Conservation (phyloP, 2,329 filamentous ascomycete genomes). For the Fusarium mangiferae region DNA sequence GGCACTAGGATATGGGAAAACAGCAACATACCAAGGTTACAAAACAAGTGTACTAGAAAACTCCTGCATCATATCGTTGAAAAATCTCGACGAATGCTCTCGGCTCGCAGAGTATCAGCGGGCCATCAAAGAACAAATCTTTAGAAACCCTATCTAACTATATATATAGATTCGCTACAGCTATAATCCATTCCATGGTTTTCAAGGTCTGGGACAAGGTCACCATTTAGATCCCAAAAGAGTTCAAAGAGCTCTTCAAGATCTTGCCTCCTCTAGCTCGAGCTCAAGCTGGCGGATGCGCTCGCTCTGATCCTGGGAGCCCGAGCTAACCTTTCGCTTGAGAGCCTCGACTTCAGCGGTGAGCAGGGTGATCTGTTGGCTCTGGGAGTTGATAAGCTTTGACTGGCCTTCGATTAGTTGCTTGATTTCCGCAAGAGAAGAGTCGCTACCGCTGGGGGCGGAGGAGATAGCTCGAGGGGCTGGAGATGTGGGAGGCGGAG, state of each 20-base stretch:
- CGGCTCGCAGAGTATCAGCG: neutral
- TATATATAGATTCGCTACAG: constrained; percentile 43
- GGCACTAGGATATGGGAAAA: neutral
- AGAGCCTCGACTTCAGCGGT: constrained; percentile 80
- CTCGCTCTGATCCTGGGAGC: constrained; percentile 71
- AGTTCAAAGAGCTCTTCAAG: constrained; percentile 50
- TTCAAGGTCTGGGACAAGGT: constrained; percentile 14
- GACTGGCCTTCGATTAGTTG: constrained; percentile 80
- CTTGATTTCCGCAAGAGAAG: constrained; percentile 81
- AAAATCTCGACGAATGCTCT: neutral
- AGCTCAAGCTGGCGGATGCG: constrained; percentile 74
- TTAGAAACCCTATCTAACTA: constrained; percentile 38
- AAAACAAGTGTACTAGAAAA: neutral
- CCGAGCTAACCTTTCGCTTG: constrained; percentile 75
- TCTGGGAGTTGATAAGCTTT: constrained; percentile 80
- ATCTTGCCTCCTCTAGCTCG: constrained; percentile 72
- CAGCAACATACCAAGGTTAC: neutral
- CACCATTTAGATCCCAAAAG: constrained; percentile 2
- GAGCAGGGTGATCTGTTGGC: constrained; percentile 76
- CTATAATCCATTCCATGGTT: constrained; percentile 22
- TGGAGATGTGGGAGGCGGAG: constrained; percentile 43
- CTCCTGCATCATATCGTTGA: neutral
- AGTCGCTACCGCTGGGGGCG: constrained; percentile 61
- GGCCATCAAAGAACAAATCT: constrained; percentile 38
- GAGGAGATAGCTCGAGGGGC: constrained; percentile 42